Base-by-base conservation (phyloP, 192 early-diverging fungal species). In the Umbelopsis sp. region DNA sequence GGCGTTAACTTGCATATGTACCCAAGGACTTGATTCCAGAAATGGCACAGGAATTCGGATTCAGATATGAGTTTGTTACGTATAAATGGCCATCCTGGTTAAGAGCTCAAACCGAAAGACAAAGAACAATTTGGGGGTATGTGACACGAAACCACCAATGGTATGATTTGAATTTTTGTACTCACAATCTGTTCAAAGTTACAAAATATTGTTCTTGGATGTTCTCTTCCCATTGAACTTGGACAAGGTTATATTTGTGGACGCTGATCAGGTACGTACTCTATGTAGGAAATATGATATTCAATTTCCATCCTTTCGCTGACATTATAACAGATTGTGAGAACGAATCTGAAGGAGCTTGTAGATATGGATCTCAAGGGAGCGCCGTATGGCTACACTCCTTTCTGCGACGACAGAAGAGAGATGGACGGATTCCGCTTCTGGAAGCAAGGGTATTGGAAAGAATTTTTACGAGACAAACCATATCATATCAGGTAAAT, bases 21-120 rank as follows among this genome's bases (percentile, higher is more conserved):
- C 25, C 7, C 73, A 93, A n/a, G 90, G 86, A 91, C 31, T 97
- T 97, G 77, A 84, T 99, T 6, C 96, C 96, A 17, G 83, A 91
- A 54, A 87, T 99, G 84, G 92, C 96, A 2, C 78, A 91, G 62
- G 87, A 88, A 71, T 95, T 93, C 76, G 87, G 86, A 16, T 98
- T 99, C 78, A 91, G 95, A 45, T 98, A 95, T 74, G 95, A 98
- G 84, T 87, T 98, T 49, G 95, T 99, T 25, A 97, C 96, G 2
- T 98, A 98, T 83, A 97, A 96, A 72, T 99, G 97, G 97, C 97
- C 97, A 20, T 91, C 95, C 45, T 99, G 96, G 96, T 85, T 99
- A 26, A 86, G 93, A 50, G 78, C 86, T 25, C 95, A 98, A 80
- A 93, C 88, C 0, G 96, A 97, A 75, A 98, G 98, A 76, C 96